A percentile compares a stretch with the other conserved stretches of the same genome.
phyloP scores from a whole-genome alignment of 176 grass and related monocot species.

The Pharus latifolius region DNA sequence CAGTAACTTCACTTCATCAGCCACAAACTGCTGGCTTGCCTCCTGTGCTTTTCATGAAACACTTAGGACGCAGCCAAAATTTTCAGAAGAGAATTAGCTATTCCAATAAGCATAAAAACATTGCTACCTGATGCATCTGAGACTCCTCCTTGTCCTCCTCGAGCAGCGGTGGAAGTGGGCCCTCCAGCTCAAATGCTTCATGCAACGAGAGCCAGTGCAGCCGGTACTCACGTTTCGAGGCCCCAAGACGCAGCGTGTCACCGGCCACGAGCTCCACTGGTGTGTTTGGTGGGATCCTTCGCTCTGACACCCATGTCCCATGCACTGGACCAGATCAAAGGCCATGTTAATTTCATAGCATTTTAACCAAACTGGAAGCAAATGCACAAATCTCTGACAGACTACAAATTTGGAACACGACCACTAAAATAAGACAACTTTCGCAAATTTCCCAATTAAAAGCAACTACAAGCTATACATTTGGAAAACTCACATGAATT shows the following conservation, averaged over 20 bases:
- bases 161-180: conserved; percentile 44
- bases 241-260: conserved; percentile 53
- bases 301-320: conserved; percentile 83
- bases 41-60: conserved; percentile 30
- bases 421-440: no score
- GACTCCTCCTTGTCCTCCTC: conserved; percentile 67
- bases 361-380: not conserved
- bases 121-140: conserved; percentile 28
- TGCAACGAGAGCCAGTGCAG: conserved; percentile 63
- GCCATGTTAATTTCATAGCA: not conserved
- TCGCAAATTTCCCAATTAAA: no score
- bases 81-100: not conserved
- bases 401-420: no score
- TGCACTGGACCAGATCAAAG: conserved; percentile 43
- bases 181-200: conserved; percentile 64
- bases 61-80: not conserved
- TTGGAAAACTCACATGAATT: no score
- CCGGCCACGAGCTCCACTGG: conserved; percentile 46
- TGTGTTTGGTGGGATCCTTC: conserved; percentile 48
- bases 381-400: no score
- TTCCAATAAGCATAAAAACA: not conserved
- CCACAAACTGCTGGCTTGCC: not conserved
- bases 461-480: no score
- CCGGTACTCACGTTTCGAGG: conserved; percentile 66
- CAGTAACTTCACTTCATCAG: not conserved